A percentile compares a stretch with the other conserved stretches of the same genome.
Evolutionary conservation across 345 rosid genomes (phyloP).

Genomic region (Pelargonium nanum): DNA sequence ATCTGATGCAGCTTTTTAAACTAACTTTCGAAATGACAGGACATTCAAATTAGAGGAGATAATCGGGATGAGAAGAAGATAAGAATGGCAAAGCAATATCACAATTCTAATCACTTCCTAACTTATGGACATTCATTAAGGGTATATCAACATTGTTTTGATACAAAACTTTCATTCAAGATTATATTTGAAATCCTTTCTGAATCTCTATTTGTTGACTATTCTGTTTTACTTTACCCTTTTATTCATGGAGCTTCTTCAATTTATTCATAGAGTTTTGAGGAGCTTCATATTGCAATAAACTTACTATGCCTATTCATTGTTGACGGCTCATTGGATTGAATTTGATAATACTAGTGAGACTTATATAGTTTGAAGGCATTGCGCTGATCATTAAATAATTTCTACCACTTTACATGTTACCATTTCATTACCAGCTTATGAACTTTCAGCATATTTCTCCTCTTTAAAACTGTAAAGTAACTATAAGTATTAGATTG

Average conservation of each 20-base stretch:
- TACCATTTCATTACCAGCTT: neutral
- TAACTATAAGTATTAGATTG: neutral
- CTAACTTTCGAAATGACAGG: conserved; percentile 30
- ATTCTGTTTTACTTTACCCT: neutral
- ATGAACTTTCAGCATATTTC: neutral
- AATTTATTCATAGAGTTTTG: neutral
- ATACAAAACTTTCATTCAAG: neutral
- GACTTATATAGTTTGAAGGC: neutral
- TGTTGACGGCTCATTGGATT: neutral
- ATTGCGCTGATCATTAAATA: neutral
- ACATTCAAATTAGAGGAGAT: conserved; percentile 68
- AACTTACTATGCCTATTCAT: too few species aligned
- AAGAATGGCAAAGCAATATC: conserved; percentile 45
- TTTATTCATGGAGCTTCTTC: neutral
- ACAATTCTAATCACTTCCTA: conserved; percentile 47
- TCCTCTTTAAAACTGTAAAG: too few species aligned
- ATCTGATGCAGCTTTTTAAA: neutral
- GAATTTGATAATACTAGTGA: neutral
- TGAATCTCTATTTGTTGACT: neutral
- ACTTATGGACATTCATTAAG: conserved; percentile 69
- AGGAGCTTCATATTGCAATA: too few species aligned
- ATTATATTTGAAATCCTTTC: neutral
- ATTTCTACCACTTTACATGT: neutral
- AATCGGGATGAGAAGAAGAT: conserved; percentile 54
- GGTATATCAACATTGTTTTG: conserved; percentile 20